Evolutionary conservation across 805 yeast genomes (phyloP).

Genomic region (Starmera pachycereana): DNA sequence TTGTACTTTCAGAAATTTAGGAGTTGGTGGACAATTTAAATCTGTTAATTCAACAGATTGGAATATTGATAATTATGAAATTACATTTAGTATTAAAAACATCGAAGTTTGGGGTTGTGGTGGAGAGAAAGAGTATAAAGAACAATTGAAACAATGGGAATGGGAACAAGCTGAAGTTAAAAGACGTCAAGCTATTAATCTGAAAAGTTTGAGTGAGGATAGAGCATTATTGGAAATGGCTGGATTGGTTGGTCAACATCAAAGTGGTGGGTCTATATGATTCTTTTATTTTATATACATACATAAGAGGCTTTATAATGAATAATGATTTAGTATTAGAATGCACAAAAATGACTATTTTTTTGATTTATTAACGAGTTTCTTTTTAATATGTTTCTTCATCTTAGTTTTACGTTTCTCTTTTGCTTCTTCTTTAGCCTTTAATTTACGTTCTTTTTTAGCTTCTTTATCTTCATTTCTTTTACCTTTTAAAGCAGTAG

Average conservation of each 20-base stretch:
- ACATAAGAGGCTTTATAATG: not conserved
- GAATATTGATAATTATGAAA: constrained; percentile 40
- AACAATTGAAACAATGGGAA: constrained; percentile 71
- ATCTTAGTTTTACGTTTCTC: constrained; percentile 76
- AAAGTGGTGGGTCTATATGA: constrained; percentile 39
- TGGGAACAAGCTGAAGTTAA: constrained; percentile 88
- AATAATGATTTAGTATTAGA: no score
- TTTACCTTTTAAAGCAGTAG: constrained; percentile 49
- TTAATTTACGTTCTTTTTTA: constrained; percentile 65
- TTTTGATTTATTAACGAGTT: constrained; percentile 49
- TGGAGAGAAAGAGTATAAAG: constrained; percentile 61
- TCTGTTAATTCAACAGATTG: constrained; percentile 21
- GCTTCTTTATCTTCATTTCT: constrained; percentile 70
- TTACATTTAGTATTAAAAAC: constrained; percentile 58
- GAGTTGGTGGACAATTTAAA: constrained; percentile 39
- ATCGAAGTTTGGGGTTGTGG: constrained; percentile 94
- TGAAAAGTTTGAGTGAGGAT: constrained; percentile 64
- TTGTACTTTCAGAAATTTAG: constrained; percentile 67
- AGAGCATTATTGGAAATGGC: constrained; percentile 83
- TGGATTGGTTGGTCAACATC: constrained; percentile 41
- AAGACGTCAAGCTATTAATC: constrained; percentile 62
- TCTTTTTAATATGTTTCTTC: constrained; percentile 77
- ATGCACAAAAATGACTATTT: no score
- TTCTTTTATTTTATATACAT: no score
- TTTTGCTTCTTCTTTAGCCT: constrained; percentile 64